Evolutionary conservation across 176 grass and related monocot species (phyloP), one percentile per base, ranked within the genome.

Genomic region (Avena insularis): DNA sequence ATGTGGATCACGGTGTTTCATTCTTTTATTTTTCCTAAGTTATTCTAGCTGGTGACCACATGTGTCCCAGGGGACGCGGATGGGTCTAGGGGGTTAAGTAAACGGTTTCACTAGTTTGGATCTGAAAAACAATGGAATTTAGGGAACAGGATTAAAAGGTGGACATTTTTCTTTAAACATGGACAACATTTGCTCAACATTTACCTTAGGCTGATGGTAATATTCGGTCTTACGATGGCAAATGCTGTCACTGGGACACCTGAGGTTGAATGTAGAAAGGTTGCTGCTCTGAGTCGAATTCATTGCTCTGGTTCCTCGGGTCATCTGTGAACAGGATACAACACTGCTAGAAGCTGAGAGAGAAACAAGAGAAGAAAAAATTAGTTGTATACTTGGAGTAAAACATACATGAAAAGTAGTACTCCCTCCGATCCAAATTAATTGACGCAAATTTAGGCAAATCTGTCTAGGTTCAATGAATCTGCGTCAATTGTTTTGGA

Each of bases 61-160:
- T 50, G 47, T 50, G 46, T 75, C 45, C 71, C 12, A 1, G 48
- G 2, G 71, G 71, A 27, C 6, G 6, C 0, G 4, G 45, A 74
- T 49, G 71, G 46, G 46, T 50, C 6, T 48, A 75, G 71, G 71
- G 20, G n/a, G n/a, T 25, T 49, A 74, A 75, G 46, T 49, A 75
- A 75, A 4, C n/a, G 7, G 21, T 27, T 50, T 75, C 12, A 75
- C 12, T 75, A 75, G 45, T 70, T 70, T 70, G 33, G 35, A 40
- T 36, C 27, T 93, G 49, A 87, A 86, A 78, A 86, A 95, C 15
- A 79, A 82, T 55, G 81, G 58, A 57, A 92, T 80, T 85, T 78
- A 93, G 49, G 90, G 73, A 17, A 87, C 86, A 33, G 82, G 70
- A 17, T 91, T 89, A 50, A 29, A 75, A 50, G 12, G 21, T 3